phyloP scores from a whole-genome alignment of 176 grass and related monocot species.

The Hordeum marinum region DNA sequence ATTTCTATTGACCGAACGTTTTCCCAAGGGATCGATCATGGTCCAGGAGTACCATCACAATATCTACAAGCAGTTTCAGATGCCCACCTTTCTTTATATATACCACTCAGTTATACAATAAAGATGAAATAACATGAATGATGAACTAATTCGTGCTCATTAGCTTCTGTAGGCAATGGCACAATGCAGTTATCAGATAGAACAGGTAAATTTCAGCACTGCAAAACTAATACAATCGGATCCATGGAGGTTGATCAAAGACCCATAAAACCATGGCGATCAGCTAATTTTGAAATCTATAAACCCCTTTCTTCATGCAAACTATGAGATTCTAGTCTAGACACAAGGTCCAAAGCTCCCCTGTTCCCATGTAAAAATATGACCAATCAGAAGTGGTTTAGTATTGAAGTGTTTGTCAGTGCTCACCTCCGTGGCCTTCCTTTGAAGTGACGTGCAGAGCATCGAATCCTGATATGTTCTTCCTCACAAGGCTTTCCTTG shows the following conservation, averaged over 20 bases:
- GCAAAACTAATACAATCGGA: too few species aligned
- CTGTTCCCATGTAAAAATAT: not conserved
- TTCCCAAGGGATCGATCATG: conserved; percentile 57
- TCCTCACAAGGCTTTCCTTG: conserved; percentile 66
- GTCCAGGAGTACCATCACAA: conserved; percentile 71
- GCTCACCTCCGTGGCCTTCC: conserved; percentile 88
- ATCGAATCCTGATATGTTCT: conserved; percentile 81
- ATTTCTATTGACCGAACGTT: conserved; percentile 68
- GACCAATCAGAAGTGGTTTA: not conserved
- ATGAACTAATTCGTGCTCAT: too few species aligned
- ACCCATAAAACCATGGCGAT: too few species aligned
- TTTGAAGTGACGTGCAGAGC: conserved; percentile 65
- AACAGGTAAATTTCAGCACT: too few species aligned
- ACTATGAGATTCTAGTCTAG: not conserved
- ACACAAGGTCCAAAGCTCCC: not conserved
- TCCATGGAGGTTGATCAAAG: too few species aligned
- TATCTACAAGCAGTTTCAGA: not conserved
- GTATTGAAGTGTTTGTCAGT: not conserved
- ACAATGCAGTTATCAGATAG: too few species aligned
- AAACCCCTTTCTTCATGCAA: not conserved
- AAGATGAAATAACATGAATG: too few species aligned
- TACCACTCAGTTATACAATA: too few species aligned
- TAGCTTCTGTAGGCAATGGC: too few species aligned
- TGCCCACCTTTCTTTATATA: too few species aligned
- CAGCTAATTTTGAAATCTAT: too few species aligned